phyloP scores from a whole-genome alignment of 2,329 filamentous ascomycete genomes.

The Penicillium frequentans region DNA sequence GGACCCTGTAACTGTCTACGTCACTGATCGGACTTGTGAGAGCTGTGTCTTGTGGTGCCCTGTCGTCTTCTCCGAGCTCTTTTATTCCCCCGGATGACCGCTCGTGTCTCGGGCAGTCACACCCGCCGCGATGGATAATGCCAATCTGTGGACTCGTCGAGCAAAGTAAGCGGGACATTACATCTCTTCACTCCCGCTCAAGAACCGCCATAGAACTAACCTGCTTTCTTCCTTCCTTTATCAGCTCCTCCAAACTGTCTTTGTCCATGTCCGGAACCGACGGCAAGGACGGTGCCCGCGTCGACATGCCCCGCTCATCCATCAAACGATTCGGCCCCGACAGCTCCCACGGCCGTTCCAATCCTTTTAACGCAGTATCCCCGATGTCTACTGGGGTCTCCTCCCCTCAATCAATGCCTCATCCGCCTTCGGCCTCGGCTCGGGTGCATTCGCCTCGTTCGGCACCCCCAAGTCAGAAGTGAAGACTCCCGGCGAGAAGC shows the following conservation, averaged over 20 bases:
- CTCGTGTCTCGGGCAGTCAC: constrained; percentile 37
- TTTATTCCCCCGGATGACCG: constrained; percentile 35
- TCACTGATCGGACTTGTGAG: constrained; percentile 4
- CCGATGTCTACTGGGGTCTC: constrained; percentile 68
- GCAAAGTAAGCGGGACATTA: constrained; percentile 43
- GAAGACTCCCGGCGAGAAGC: constrained; percentile 64
- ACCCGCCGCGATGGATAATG: constrained; percentile 49
- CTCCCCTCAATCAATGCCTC: constrained; percentile 74
- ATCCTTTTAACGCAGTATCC: constrained; percentile 75
- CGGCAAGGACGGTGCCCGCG: constrained; percentile 53
- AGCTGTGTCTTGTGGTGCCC: constrained; percentile 5
- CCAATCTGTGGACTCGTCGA: constrained; percentile 52
- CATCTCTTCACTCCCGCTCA: not conserved
- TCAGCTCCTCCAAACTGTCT: constrained; percentile 84
- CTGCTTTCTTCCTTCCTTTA: constrained; percentile 1
- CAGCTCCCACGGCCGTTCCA: constrained; percentile 69
- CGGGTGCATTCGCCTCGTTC: constrained; percentile 95
- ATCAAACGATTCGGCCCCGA: constrained; percentile 72
- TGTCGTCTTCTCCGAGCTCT: constrained; percentile 14
- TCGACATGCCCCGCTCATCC: constrained; percentile 63
- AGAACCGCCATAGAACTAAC: not conserved
- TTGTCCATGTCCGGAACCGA: constrained; percentile 70
- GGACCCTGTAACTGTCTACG: constrained; percentile 2
- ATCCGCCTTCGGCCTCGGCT: constrained; percentile 89
- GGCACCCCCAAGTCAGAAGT: constrained; percentile 91